Evolutionary conservation across 176 grass and related monocot species (phyloP), one percentile per base, ranked within the genome.

Genomic region (Phragmites australis): DNA sequence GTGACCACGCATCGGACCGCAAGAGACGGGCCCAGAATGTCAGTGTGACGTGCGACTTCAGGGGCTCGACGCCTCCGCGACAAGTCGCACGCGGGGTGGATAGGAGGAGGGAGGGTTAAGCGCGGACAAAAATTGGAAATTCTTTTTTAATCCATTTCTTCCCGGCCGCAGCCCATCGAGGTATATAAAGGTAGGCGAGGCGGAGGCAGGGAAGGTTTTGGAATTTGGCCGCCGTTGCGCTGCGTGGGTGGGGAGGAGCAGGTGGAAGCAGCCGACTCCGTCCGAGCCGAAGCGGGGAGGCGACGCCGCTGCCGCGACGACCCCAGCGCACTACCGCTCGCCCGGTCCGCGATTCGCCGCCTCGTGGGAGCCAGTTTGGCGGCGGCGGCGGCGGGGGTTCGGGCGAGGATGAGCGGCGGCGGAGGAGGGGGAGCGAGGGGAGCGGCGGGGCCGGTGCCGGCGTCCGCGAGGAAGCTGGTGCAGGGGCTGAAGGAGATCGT

Each of bases 401-500:
- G 64, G 53, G 80, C 56, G 82, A 89, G 64, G 87, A 89, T 85
- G 74, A 90, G 83, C 27, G 51, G 81, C 32, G 65, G 77, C 17
- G 82, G 76, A 9, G 78, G 75, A 16, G 68, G 67, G 8, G 51
- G 81, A 46, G 72, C 51, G 11, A 65, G 37, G 39, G 59, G 74
- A 16, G 8, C 42, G 61, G 61, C 83, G 43, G 80, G 82, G 26
- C 78, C 86, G 39, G 90, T 99, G 76, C 92, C 92, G 66, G 78
- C 76, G 84, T 74, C 86, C 71, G 81, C 92, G 58, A 88, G 92
- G 90, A 94, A 87, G 79, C 77, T 99, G 22, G 90, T 99, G 58
- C 96, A 95, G 90, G 93, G 88, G 54, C 85, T 99, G 8, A 99
- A 91, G 88, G 96, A 99, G 92, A 99, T 99, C 87, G 96, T 99